A percentile compares a stretch with the other conserved stretches of the same genome.
Evolutionary conservation across 176 grass and related monocot species (phyloP).

Genomic region (Thinopyrum elongatum): DNA sequence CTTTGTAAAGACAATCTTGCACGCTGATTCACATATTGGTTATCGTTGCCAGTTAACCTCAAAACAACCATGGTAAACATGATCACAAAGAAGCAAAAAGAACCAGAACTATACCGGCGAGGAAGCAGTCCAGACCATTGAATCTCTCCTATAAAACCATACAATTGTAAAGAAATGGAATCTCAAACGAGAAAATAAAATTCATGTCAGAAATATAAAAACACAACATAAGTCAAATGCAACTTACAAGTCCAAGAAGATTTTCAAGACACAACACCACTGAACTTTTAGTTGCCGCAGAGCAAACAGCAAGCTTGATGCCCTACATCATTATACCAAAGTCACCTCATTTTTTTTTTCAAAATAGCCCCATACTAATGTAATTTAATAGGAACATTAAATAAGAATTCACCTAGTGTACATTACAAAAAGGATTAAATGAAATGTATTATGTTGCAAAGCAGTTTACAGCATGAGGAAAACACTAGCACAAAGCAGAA

Average conservation of each 20-base stretch:
- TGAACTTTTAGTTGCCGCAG: constrained; percentile 97
- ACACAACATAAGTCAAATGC: background rate
- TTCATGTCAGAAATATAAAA: constrained; percentile 27
- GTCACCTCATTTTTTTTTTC: background rate
- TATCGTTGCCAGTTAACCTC: background rate
- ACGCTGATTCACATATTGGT: background rate
- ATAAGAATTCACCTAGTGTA: background rate
- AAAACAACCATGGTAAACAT: background rate
- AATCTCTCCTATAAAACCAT: constrained; percentile 70
- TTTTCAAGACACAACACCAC: constrained; percentile 83
- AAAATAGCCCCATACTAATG: background rate
- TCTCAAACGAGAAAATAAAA: background rate
- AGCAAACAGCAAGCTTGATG: constrained; percentile 97
- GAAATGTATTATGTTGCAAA: background rate
- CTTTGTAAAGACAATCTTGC: background rate
- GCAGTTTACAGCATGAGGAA: background rate
- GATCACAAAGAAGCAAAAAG: background rate
- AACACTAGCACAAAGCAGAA: background rate
- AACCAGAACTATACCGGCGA: constrained; percentile 60
- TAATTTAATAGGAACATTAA: background rate
- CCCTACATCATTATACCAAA: constrained; percentile 56
- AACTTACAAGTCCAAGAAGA: constrained; percentile 94
- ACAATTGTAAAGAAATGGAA: constrained; percentile 18
- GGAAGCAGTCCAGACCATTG: constrained; percentile 86
- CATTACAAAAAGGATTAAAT: background rate